Percentiles rank a stretch among this genome's conserved stretches.
Evolutionary conservation across 1,284 basidiomycete genomes (phyloP).

Genomic region (Cerrena zonata): DNA sequence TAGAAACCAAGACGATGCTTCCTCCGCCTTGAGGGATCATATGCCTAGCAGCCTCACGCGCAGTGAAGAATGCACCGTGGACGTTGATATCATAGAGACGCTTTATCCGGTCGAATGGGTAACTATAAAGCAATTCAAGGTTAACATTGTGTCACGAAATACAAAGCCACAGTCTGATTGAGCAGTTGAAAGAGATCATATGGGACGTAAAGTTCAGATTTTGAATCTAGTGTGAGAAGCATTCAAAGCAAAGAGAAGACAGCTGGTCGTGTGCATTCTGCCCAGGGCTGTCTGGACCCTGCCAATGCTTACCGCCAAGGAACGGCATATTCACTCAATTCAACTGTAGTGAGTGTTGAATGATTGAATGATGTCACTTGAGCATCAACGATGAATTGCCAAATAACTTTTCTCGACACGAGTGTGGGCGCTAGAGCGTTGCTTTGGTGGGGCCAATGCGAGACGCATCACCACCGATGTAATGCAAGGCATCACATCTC

Average conservation of each 20-base stretch:
- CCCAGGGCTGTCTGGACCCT: too few species aligned
- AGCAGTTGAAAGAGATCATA: slow-evolving; percentile 1
- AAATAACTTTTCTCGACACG: too few species aligned
- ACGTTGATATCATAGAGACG: slow-evolving; percentile 89
- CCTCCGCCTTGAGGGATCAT: slow-evolving; percentile 77
- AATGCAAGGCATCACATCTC: background rate
- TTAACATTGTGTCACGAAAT: background rate
- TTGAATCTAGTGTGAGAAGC: background rate
- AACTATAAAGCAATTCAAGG: slow-evolving; percentile 40
- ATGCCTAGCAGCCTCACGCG: slow-evolving; percentile 81
- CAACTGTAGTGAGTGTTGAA: too few species aligned
- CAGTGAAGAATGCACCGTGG: slow-evolving; percentile 88
- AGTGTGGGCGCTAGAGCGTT: too few species aligned
- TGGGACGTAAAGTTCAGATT: background rate
- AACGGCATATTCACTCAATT: too few species aligned
- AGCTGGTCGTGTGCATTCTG: too few species aligned
- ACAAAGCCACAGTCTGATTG: too few species aligned
- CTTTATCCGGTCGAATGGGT: slow-evolving; percentile 79
- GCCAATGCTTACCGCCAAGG: too few species aligned
- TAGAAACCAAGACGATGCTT: slow-evolving; percentile 82
- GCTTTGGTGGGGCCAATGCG: too few species aligned
- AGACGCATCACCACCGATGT: too few species aligned
- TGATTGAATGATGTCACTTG: too few species aligned
- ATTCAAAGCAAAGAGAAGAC: background rate
- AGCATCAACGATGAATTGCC: too few species aligned